Base-by-base conservation (phyloP, 129 eudicot genomes). In the Smallanthus sonchifolius region DNA sequence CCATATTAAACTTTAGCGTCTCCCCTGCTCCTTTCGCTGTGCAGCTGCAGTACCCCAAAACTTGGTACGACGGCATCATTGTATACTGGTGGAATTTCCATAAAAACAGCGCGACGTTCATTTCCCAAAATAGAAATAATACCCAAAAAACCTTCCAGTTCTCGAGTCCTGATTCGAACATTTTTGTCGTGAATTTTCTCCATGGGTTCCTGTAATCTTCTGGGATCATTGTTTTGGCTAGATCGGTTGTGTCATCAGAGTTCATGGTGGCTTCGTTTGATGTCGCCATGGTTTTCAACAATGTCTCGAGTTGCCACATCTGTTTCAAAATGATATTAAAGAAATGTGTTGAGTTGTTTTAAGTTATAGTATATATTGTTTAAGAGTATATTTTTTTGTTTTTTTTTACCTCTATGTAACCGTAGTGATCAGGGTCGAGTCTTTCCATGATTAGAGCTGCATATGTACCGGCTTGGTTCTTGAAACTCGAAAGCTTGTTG, bases 271-370 rank as follows among this genome's bases (percentile, higher is more conserved):
- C 44, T 13, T 83, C 85, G 6, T 80, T 65, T 5, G 96, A 70
- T 54, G 83, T 75, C 3, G 88, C 86, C 89, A 85, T 86, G 43
- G 85, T 96, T 70, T 85, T 88, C 65, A 95, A 80, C 62, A 95
- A 73, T 3, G 94, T 80, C 89, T 95, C 97, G 37, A 95, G 97
- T 91, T 95, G 99, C 99, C 99, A 95, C 83, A 95, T 86, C 99
- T 95, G 92, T 72, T 77, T 57, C 55, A 75, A 34, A 7, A 62
- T 9, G 20, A 56, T 64, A 15, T 20, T 55, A 13, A 30, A 51
- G 47, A 47, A 49, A 56, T 13, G 9, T 28, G 19, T 10, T 55
- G 70, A 56, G 35, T 4, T 28, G 55, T 75, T 10, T 54, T 37
- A 65, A 13, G 38, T 19, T 47, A 15, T 9, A 48, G 10, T 45